Conservation (phyloP, 169 alveolate genomes). For the Eimeria maxima region DNA sequence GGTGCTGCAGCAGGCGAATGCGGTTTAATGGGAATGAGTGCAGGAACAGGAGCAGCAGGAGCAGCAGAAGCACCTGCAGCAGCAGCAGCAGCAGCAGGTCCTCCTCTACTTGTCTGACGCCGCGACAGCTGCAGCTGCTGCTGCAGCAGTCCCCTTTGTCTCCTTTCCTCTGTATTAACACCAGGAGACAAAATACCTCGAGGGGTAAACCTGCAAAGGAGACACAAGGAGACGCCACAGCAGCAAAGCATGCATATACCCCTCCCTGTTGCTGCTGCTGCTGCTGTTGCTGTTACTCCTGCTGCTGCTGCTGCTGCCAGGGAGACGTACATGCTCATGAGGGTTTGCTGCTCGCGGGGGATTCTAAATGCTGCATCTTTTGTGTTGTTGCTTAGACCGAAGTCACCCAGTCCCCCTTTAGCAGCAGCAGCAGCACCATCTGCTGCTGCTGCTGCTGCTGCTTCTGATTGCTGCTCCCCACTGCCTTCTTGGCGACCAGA, state of each 20-base stretch:
- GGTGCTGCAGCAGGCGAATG: not conserved
- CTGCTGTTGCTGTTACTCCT: not conserved
- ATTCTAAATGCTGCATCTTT: conserved; percentile 1
- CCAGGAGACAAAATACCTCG: not conserved
- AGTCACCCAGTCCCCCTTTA: not conserved
- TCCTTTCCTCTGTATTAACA: too few species aligned
- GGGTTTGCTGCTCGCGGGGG: not conserved
- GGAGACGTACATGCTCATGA: not conserved
- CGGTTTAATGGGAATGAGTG: not conserved
- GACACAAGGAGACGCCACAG: conserved; percentile 10
- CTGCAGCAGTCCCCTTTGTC: not conserved
- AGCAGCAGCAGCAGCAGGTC: too few species aligned
- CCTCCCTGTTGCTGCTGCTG: not conserved
- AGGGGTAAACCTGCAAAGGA: conserved; percentile 22
- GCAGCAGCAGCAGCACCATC: not conserved
- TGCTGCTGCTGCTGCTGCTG: not conserved
- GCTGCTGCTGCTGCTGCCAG: not conserved
- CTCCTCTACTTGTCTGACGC: not conserved
- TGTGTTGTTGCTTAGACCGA: not conserved
- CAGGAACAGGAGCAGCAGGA: too few species aligned
- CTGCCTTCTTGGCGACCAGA: not conserved
- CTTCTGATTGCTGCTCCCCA: not conserved
- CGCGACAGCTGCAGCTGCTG: not conserved
- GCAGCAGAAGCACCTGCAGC: too few species aligned
- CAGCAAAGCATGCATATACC: not conserved